Percentiles rank a stretch among this genome's conserved stretches.
These are phyloP conservation scores for Zymoseptoria pseudotritici DNA, from an alignment of 2,329 filamentous ascomycete species.

Conservation along the genomic window DNA sequence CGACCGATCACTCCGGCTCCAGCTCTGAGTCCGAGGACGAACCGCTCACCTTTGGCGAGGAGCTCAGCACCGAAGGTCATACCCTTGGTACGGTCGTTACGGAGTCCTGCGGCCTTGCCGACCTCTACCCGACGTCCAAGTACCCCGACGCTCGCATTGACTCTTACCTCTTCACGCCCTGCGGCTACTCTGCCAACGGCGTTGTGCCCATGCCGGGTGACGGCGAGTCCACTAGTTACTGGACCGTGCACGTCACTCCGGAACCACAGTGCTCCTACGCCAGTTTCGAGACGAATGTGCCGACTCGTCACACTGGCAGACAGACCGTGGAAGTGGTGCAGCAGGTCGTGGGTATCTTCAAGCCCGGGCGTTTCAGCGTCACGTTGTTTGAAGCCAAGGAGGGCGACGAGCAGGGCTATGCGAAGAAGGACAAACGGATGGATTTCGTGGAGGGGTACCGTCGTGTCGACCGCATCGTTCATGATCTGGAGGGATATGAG, in stretches of 20 bases:
- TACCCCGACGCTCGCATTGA: constrained; percentile 93
- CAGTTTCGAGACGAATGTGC: constrained; percentile 97
- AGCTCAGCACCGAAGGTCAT: constrained; percentile 86
- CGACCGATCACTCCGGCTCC: constrained; percentile 54
- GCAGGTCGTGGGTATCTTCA: constrained; percentile 92
- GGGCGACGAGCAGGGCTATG: constrained; percentile 35
- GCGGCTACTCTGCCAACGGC: constrained; percentile 94
- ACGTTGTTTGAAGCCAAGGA: constrained; percentile 90
- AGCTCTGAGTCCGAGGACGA: constrained; percentile 45
- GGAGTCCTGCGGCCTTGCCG: constrained; percentile 77
- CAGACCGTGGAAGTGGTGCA: constrained; percentile 86
- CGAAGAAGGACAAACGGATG: constrained; percentile 47
- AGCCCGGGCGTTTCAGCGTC: constrained; percentile 93
- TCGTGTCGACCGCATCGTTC: constrained; percentile 87
- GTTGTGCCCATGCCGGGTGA: constrained; percentile 70
- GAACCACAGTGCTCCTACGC: constrained; percentile 96
- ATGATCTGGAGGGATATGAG: constrained; percentile 96
- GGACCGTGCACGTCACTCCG: constrained; percentile 95
- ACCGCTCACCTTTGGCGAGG: constrained; percentile 54
- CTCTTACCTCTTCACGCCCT: constrained; percentile 92
- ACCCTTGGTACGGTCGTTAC: constrained; percentile 88
- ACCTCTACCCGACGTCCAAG: constrained; percentile 76
- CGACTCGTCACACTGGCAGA: constrained; percentile 75
- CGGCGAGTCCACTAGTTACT: constrained; percentile 64
- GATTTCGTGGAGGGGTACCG: constrained; percentile 80